Conservation (phyloP, 495 filamentous ascomycete species). For the Trichoderma gamsii region DNA sequence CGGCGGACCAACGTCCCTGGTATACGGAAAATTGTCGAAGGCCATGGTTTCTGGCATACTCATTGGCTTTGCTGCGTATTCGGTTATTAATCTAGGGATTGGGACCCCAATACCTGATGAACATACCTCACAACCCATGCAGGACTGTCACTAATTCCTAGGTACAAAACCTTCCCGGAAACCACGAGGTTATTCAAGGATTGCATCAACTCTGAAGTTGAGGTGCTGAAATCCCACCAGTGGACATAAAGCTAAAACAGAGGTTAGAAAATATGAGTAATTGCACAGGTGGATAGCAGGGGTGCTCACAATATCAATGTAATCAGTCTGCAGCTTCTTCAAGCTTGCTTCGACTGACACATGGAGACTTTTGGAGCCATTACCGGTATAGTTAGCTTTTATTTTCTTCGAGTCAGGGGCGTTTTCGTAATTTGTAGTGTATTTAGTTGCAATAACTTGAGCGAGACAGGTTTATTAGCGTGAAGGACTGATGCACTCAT, state of each 20-base stretch:
- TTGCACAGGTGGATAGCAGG: not conserved
- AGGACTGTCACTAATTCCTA: constrained; percentile 62
- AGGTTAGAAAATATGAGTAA: constrained; percentile 1
- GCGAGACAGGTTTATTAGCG: not conserved
- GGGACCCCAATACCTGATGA: too few species aligned
- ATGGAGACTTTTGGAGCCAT: constrained; percentile 53
- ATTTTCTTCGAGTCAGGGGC: constrained; percentile 36
- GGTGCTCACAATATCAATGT: constrained; percentile 51
- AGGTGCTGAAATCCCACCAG: constrained; percentile 58
- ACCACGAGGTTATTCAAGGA: constrained; percentile 53
- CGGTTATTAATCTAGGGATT: not conserved
- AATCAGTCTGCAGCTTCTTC: constrained; percentile 56
- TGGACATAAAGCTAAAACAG: constrained; percentile 47
- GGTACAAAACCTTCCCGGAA: constrained; percentile 62
- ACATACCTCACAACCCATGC: constrained; percentile 54
- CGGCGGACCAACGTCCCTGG: constrained; percentile 58
- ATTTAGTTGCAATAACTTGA: constrained; percentile 67
- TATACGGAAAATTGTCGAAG: constrained; percentile 61
- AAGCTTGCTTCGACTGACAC: constrained; percentile 48
- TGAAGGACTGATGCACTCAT: constrained; percentile 6
- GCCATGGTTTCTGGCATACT: constrained; percentile 59
- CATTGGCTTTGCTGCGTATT: constrained; percentile 49
- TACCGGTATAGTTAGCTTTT: constrained; percentile 52
- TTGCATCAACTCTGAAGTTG: constrained; percentile 66
- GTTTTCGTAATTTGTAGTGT: constrained; percentile 43